These are phyloP conservation scores for Malus sylvestris DNA, from an alignment of 306 rosid genomes.

Conservation along the genomic window DNA sequence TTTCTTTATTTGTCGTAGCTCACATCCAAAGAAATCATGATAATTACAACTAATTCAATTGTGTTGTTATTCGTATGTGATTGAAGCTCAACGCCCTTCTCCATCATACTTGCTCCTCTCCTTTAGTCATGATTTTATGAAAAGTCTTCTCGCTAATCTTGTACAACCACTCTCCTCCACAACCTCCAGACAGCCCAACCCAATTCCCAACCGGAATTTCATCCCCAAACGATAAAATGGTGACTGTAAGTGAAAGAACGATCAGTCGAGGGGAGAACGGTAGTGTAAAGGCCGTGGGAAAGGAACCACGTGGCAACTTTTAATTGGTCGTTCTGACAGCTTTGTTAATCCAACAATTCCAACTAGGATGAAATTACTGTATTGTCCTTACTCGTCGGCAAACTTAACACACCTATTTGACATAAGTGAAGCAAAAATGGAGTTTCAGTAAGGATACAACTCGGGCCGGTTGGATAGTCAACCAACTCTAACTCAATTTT, in stretches of 20 bases:
- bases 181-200: background rate
- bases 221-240: background rate
- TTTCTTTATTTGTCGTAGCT: background rate
- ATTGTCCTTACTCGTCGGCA: background rate
- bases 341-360: background rate
- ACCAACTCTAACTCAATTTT: no score
- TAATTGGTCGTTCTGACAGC: background rate
- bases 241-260: background rate
- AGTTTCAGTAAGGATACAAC: no score
- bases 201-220: background rate
- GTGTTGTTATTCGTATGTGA: background rate
- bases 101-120: background rate
- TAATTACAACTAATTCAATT: no score
- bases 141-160: background rate
- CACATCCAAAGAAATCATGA: no score
- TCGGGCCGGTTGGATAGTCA: no score
- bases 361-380: background rate
- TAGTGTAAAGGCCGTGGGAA: background rate
- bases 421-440: no score
- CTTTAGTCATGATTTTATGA: no score
- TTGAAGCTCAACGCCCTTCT: background rate
- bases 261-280: background rate
- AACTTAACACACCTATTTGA: background rate
- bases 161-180: background rate
- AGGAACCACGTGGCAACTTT: background rate